Evolutionary conservation across 805 yeast species (phyloP).

Genomic region (Metschnikowia chrysomelidarum): DNA sequence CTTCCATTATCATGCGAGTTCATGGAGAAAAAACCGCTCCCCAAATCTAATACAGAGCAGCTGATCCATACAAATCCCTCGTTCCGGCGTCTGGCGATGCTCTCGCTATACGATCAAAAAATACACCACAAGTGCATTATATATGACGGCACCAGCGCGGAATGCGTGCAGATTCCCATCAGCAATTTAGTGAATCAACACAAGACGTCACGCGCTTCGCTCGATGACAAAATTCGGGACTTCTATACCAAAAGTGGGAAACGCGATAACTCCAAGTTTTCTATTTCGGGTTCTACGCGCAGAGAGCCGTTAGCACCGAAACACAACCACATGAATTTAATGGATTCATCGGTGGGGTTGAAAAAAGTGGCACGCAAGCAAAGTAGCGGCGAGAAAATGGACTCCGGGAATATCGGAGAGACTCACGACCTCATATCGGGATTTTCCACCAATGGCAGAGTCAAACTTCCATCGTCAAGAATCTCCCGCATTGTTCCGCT

Average conservation of each 20-base stretch:
- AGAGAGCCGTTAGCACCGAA: slow-evolving; percentile 16
- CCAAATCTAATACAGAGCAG: slow-evolving; percentile 35
- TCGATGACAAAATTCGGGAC: slow-evolving; percentile 29
- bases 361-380: slow-evolving; percentile 34
- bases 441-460: slow-evolving; percentile 48
- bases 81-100: slow-evolving; percentile 44
- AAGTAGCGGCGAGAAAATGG: not conserved
- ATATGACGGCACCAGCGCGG: slow-evolving; percentile 28
- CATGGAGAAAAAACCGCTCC: slow-evolving; percentile 20
- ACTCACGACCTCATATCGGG: slow-evolving; percentile 26
- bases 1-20: slow-evolving; percentile 31
- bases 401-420: not conserved
- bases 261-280: slow-evolving; percentile 3
- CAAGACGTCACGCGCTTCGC: slow-evolving; percentile 33
- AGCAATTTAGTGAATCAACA: slow-evolving; percentile 39
- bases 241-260: slow-evolving; percentile 6
- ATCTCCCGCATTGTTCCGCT: slow-evolving; percentile 53
- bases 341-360: slow-evolving; percentile 39
- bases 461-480: slow-evolving; percentile 50
- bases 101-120: slow-evolving; percentile 41
- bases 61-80: slow-evolving; percentile 45
- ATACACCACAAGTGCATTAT: slow-evolving; percentile 35
- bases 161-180: slow-evolving; percentile 38
- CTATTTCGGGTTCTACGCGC: slow-evolving; percentile 6
- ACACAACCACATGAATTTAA: slow-evolving; percentile 38